Percentiles rank a stretch among this genome's conserved stretches.
Evolutionary conservation across 164 flowering plant species (phyloP).

Genomic region (Warburgia ugandensis): DNA sequence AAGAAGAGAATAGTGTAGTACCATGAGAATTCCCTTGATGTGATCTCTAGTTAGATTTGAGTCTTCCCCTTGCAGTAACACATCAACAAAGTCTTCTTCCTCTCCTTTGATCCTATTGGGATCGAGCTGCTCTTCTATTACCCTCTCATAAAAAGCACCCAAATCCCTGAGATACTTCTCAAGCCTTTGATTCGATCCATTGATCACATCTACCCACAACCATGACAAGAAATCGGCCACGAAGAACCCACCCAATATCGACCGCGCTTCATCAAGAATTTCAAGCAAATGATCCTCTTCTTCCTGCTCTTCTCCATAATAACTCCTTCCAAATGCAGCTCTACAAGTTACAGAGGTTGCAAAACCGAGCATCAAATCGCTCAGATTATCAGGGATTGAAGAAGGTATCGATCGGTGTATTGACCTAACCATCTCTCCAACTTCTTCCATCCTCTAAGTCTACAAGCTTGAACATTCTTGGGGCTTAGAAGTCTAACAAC

Average conservation of each 20-base stretch:
- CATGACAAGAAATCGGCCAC: not conserved
- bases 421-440: not conserved
- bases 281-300: not conserved
- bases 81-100: not conserved
- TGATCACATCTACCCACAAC: not conserved
- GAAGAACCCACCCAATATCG: not conserved
- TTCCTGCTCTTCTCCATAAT: not conserved
- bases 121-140: constrained; percentile 29
- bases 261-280: not conserved
- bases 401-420: not conserved
- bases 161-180: constrained; percentile 32
- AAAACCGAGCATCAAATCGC: not conserved
- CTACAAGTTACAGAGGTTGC: not conserved
- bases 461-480: constrained; percentile 2
- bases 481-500: constrained; percentile 17
- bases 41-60: not conserved
- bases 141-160: constrained; percentile 38
- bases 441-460: not conserved
- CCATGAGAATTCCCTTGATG: not conserved
- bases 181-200: constrained; percentile 31
- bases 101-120: not conserved
- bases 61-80: not conserved
- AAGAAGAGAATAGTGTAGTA: no score
- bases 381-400: not conserved
- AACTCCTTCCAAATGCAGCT: not conserved